Conservation (phyloP, 208 protist species). For the Phytomonas serpens region DNA sequence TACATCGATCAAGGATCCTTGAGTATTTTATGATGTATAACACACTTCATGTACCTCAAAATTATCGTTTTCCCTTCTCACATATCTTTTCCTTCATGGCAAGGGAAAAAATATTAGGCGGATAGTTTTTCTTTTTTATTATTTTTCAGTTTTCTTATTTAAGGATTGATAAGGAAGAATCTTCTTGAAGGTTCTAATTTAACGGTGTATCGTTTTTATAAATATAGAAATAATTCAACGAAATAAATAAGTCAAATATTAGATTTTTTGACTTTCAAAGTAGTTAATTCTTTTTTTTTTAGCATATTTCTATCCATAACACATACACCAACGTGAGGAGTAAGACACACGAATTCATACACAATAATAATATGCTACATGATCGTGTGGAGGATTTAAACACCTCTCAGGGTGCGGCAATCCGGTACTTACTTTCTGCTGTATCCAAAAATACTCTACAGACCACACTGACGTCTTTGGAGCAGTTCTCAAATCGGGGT, state of each 20-base stretch:
- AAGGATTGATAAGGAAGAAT: neutral
- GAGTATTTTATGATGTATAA: neutral
- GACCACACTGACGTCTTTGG: conserved; percentile 56
- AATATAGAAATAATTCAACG: conserved; percentile 5
- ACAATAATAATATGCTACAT: conserved; percentile 41
- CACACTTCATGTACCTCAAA: neutral
- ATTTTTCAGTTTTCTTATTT: conserved; percentile 5
- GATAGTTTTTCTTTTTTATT: conserved; percentile 7
- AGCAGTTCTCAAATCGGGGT: conserved; percentile 48
- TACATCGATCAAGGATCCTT: neutral
- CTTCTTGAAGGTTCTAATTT: neutral
- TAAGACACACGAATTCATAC: neutral
- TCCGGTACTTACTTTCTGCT: conserved; percentile 61
- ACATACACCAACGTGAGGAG: neutral
- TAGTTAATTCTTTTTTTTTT: conserved; percentile 12
- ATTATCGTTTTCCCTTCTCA: neutral
- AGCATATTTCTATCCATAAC: neutral
- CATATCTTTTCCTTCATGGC: neutral
- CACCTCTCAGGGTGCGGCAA: conserved; percentile 49
- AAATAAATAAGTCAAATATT: neutral
- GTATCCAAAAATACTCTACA: conserved; percentile 68
- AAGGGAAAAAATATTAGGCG: conserved; percentile 4
- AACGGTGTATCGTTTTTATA: conserved; percentile 11
- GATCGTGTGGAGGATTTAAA: conserved; percentile 72
- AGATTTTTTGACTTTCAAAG: neutral